Evolutionary conservation across 768 basidiomycete genomes (phyloP).

Genomic region (Tremella yokohamensis): DNA sequence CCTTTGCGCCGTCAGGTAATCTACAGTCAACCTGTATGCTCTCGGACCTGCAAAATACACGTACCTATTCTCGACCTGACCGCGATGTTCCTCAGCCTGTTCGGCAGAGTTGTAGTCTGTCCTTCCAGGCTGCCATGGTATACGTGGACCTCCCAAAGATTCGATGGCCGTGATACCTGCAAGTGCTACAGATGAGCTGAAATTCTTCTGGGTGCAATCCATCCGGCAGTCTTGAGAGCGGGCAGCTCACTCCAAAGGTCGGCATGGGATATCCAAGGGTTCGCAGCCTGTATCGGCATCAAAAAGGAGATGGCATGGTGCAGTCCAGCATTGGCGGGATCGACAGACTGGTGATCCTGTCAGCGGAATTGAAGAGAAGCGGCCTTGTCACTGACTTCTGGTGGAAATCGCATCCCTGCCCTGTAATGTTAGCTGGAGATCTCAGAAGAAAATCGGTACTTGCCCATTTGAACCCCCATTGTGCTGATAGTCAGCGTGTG

Average conservation of each 20-base stretch:
- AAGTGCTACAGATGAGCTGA: constrained; percentile 49
- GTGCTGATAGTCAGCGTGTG: constrained; percentile 20
- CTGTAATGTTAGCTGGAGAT: constrained; percentile 15
- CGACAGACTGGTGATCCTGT: constrained; percentile 27
- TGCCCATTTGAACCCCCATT: constrained; percentile 49
- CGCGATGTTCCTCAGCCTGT: constrained; percentile 45
- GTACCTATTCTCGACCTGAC: constrained; percentile 41
- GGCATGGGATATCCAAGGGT: constrained; percentile 50
- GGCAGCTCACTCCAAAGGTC: constrained; percentile 46
- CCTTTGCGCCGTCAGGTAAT: constrained; percentile 50
- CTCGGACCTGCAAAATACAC: background rate
- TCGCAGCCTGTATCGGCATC: constrained; percentile 49
- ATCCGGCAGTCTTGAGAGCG: background rate
- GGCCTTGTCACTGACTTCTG: constrained; percentile 27
- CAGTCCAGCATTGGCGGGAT: constrained; percentile 46
- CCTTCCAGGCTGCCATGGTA: constrained; percentile 51
- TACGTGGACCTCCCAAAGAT: constrained; percentile 46
- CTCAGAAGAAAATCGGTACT: background rate
- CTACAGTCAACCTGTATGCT: constrained; percentile 12
- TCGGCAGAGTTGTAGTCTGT: constrained; percentile 47
- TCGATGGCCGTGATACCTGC: constrained; percentile 50
- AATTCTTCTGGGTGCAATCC: background rate
- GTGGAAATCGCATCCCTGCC: constrained; percentile 47
- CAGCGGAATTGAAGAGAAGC: too few relatives aligned
- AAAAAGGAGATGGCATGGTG: constrained; percentile 50